A percentile compares a stretch with the other conserved stretches of the same genome.
Conservation (phyloP, 495 filamentous ascomycete genomes). For the Aspergillus cristatus region DNA sequence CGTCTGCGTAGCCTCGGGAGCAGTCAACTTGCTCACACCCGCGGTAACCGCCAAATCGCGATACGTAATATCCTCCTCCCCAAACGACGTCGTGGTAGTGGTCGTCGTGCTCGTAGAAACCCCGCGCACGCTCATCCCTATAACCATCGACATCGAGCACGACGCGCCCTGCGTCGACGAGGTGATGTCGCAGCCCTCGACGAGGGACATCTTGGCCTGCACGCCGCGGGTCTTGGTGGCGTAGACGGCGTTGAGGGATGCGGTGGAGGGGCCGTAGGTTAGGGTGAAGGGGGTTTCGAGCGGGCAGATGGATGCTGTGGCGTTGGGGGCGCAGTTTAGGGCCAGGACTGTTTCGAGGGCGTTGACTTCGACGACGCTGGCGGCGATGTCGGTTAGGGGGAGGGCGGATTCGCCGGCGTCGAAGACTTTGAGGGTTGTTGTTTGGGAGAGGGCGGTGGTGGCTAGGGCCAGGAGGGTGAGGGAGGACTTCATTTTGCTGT, state of each 20-base stretch:
- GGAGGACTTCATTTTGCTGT: neutral
- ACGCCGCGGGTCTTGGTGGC: slow-evolving; percentile 3
- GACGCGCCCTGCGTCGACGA: slow-evolving; percentile 5
- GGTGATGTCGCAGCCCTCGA: slow-evolving; percentile 12
- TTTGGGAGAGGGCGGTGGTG: neutral
- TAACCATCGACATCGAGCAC: slow-evolving; percentile 4
- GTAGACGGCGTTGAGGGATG: slow-evolving; percentile 6
- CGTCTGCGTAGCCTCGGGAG: slow-evolving; percentile 1
- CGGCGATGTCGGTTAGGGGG: slow-evolving; percentile 1
- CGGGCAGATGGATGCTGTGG: slow-evolving; percentile 2
- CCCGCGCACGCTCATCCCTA: neutral
- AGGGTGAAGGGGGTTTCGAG: slow-evolving; percentile 41
- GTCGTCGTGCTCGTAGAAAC: neutral
- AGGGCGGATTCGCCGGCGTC: slow-evolving; percentile 4
- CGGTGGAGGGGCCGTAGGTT: slow-evolving; percentile 13
- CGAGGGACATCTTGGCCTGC: slow-evolving; percentile 2
- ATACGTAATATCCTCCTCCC: slow-evolving; percentile 4
- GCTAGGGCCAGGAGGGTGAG: slow-evolving; percentile 1
- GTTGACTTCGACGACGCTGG: slow-evolving; percentile 8
- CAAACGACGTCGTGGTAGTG: slow-evolving; percentile 1
- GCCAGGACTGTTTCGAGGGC: slow-evolving; percentile 6
- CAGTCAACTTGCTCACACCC: slow-evolving; percentile 17
- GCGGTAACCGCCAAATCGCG: slow-evolving; percentile 22
- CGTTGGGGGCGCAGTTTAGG: slow-evolving; percentile 3
- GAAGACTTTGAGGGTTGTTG: slow-evolving; percentile 7